Conservation (phyloP, 208 protist genomes). For the Acanthamoeba lugdunensis region DNA sequence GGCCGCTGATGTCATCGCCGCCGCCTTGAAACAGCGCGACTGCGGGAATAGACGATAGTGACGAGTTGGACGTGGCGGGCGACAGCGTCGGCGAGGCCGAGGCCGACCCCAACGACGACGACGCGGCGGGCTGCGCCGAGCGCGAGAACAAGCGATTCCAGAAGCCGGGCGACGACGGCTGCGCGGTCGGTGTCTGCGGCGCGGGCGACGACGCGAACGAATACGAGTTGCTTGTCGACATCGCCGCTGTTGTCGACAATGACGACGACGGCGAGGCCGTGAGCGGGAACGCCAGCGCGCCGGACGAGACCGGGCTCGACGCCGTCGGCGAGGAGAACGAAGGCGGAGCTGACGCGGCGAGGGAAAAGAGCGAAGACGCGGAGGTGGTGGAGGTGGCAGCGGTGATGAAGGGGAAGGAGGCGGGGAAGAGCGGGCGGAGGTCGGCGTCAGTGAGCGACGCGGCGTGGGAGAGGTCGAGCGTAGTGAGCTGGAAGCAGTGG, state of each 20-base stretch:
- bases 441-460: background rate
- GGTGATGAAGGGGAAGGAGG: background rate
- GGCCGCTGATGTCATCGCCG: no score
- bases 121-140: background rate
- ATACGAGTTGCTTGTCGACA: background rate
- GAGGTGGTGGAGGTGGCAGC: background rate
- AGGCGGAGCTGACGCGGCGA: background rate
- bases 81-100: background rate
- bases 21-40: background rate
- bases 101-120: background rate
- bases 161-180: background rate
- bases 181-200: background rate
- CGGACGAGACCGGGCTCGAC: no score
- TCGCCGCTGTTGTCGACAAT: no score
- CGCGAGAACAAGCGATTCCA: constrained; percentile 14
- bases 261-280: background rate
- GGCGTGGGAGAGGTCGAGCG: constrained; percentile 17
- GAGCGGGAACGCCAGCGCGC: background rate
- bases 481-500: background rate
- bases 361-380: background rate
- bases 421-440: background rate
- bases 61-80: background rate
- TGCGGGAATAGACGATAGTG: background rate
- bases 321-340: background rate
- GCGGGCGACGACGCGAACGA: background rate